Evolutionary conservation across 305 asterid species (phyloP), one percentile per base, ranked within the genome.

Genomic region (Fraxinus latifolia): DNA sequence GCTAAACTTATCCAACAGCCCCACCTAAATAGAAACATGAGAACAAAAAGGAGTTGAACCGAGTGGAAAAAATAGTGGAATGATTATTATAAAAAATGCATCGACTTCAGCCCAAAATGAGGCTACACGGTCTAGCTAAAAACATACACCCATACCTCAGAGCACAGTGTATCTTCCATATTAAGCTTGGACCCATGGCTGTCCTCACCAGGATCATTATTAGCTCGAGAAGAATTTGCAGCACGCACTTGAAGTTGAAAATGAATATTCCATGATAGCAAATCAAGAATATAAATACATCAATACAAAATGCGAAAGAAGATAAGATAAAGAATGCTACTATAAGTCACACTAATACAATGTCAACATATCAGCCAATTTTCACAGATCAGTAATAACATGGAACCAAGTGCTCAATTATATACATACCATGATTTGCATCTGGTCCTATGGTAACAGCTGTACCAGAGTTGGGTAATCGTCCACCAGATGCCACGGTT

Each of bases 141-240:
- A 78, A 34, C 31, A 80, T 27, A 27, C 82, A 86, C 74, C 37
- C 85, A 50, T 85, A 93, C 98, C 97, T 90, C 97, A 47, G 93
- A 81, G 62, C 88, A 34, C 3, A 82, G 81, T 73, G 82, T 32
- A 79, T 88, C 90, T 79, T 87, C 90, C 71, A 62, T 79, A 79
- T 53, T 88, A 86, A 89, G 79, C 82, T 88, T 94, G 84, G 83
- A 84, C 79, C 87, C 90, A 33, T 80, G 86, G 76, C 72, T 86
- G 81, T 83, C 93, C 80, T 89, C 90, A 15, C 78, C 42, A 71
- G 82, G 87, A 79, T 90, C 89, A 81, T 89, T 90, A 88, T 80
- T 81, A 77, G 88, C 89, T 62, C 87, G 89, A 3, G 85, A 82
- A 85, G 85, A 82, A 85, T 85, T 86, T 73, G 83, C 84, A 76